These are phyloP conservation scores for Pleurozium schreberi DNA, from an alignment of 225 moss, liverwort and hornwort species.

Conservation along the genomic window DNA sequence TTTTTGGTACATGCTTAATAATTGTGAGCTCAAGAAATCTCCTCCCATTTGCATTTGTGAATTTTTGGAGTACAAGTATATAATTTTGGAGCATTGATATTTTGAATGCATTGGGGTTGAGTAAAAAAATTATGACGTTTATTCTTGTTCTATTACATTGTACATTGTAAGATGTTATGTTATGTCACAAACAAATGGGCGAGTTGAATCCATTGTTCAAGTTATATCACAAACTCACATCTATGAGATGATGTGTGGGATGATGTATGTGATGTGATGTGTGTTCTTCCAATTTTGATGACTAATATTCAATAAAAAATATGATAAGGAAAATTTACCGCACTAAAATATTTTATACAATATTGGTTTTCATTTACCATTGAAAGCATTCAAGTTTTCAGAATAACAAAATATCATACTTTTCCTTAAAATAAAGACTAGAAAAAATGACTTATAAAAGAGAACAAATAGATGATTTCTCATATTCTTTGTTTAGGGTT, in stretches of 20 bases:
- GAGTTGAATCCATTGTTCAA: too few relatives aligned
- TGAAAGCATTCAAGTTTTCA: neutral
- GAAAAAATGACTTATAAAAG: neutral
- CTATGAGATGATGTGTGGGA: neutral
- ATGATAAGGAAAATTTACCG: neutral
- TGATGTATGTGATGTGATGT: too few relatives aligned
- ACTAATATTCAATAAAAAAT: neutral
- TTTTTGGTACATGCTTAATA: too few relatives aligned
- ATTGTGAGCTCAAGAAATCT: neutral
- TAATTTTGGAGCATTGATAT: too few relatives aligned
- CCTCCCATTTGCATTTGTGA: too few relatives aligned
- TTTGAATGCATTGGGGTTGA: too few relatives aligned
- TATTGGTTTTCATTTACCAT: neutral
- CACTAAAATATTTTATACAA: rapidly evolving
- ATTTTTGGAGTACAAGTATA: too few relatives aligned
- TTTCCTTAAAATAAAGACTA: neutral
- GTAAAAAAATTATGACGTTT: neutral
- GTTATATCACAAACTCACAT: neutral
- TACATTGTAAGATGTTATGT: too few relatives aligned
- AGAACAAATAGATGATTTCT: neutral
- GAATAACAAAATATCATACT: neutral
- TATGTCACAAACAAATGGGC: too few relatives aligned
- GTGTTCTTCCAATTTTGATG: too few relatives aligned
- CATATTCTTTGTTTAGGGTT: rapidly evolving
- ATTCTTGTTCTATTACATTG: neutral